Evolutionary conservation across 805 yeast genomes (phyloP).

Genomic region (Candida vaughaniae): DNA sequence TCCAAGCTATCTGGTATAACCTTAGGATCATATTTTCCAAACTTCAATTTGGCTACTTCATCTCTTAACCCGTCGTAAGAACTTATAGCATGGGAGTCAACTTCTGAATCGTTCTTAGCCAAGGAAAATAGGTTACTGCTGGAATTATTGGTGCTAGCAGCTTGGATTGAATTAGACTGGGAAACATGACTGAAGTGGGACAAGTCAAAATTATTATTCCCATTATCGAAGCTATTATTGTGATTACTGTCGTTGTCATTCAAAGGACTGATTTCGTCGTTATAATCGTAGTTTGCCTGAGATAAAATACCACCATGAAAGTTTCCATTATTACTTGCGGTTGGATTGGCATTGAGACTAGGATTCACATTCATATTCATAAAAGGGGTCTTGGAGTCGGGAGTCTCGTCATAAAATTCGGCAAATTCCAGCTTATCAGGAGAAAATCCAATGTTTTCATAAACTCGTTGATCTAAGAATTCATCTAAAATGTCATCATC

Average conservation of each 20-base stretch:
- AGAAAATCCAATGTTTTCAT: conserved; percentile 25
- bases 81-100: too few species aligned
- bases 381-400: neutral
- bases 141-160: neutral
- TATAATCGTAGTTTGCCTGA: conserved; percentile 5
- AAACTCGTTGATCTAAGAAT: conserved; percentile 52
- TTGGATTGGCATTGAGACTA: too few species aligned
- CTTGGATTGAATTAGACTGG: neutral
- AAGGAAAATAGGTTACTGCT: neutral
- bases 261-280: conserved; percentile 4
- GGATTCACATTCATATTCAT: neutral
- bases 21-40: conserved; percentile 45
- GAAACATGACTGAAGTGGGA: neutral
- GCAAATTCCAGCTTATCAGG: conserved; percentile 16
- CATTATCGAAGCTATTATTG: neutral
- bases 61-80: conserved; percentile 42
- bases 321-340: neutral
- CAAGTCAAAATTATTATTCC: neutral
- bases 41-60: conserved; percentile 51
- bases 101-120: neutral
- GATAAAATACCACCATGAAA: neutral
- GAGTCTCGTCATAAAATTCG: conserved; percentile 7
- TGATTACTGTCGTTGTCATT: neutral
- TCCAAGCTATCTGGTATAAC: conserved; percentile 33
- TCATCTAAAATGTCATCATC: conserved; percentile 57